Percentiles rank a stretch among this genome's conserved stretches.
Evolutionary conservation across 2,329 filamentous ascomycete species (phyloP).

Genomic region (Monosporascus cannonballus): DNA sequence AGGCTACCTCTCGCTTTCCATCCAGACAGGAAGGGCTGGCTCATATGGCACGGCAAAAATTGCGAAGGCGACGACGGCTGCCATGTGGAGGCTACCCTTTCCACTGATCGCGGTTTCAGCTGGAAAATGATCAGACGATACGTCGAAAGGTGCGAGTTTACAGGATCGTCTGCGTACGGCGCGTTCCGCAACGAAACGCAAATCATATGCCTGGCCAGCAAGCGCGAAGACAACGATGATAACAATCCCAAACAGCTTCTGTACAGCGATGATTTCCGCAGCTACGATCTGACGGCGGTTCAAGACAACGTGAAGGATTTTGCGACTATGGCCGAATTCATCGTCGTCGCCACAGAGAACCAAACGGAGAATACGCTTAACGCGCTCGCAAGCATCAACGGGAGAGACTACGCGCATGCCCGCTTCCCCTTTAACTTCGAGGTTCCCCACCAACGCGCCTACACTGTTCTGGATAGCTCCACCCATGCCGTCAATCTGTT

Average conservation of each 20-base stretch:
- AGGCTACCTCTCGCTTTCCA: constrained; percentile 66
- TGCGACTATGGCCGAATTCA: constrained; percentile 94
- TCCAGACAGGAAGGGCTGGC: constrained; percentile 77
- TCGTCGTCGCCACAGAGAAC: constrained; percentile 76
- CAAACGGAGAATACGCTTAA: constrained; percentile 62
- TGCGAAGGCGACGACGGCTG: constrained; percentile 56
- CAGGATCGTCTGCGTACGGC: constrained; percentile 55
- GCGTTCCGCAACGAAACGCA: constrained; percentile 43
- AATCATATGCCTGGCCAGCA: constrained; percentile 57
- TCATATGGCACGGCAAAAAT: constrained; percentile 80
- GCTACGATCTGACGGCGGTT: constrained; percentile 52
- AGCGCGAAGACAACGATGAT: constrained; percentile 58
- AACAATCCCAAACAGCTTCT: constrained; percentile 62
- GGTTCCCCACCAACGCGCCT: constrained; percentile 70
- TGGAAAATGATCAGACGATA: constrained; percentile 73
- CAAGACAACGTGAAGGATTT: constrained; percentile 75
- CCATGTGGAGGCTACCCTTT: constrained; percentile 68
- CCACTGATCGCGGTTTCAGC: constrained; percentile 69
- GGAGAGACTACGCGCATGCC: constrained; percentile 72
- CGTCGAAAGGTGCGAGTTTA: constrained; percentile 81
- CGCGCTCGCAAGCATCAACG: constrained; percentile 80
- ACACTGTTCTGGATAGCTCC: constrained; percentile 91
- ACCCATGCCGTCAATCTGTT: constrained; percentile 93
- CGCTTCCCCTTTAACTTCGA: constrained; percentile 82
- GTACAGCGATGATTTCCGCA: constrained; percentile 74